Conservation (phyloP, 2,329 filamentous ascomycete species). For the Botrytis squamosa region DNA sequence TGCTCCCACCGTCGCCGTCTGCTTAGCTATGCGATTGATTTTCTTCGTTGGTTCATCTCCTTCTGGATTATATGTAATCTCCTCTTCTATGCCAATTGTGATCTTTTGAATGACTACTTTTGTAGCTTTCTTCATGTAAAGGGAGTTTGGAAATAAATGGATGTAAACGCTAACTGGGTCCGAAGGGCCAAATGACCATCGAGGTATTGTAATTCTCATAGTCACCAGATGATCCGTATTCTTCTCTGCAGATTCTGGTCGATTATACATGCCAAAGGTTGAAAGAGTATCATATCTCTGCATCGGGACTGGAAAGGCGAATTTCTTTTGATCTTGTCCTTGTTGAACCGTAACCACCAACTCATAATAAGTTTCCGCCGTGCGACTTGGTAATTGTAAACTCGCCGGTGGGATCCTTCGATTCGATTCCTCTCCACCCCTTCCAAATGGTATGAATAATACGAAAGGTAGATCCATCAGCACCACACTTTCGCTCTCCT, state of each 20-base stretch:
- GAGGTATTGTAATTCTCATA: conserved; percentile 84
- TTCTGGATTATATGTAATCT: conserved; percentile 98
- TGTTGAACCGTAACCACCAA: conserved; percentile 95
- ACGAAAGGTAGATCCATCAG: conserved; percentile 98
- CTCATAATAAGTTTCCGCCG: conserved; percentile 97
- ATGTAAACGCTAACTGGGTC: conserved; percentile 97
- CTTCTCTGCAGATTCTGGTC: conserved; percentile 81
- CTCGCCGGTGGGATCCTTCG: conserved; percentile 89
- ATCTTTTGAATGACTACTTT: conserved; percentile 93
- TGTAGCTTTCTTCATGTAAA: conserved; percentile 87
- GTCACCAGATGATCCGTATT: conserved; percentile 90
- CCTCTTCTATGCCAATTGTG: conserved; percentile 90
- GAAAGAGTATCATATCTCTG: conserved; percentile 94
- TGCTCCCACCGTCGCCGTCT: conserved; percentile 75
- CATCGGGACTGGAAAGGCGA: conserved; percentile 85
- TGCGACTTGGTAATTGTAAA: conserved; percentile 83
- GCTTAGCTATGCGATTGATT: conserved; percentile 80
- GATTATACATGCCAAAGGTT: conserved; percentile 99
- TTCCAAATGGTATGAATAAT: conserved; percentile 92
- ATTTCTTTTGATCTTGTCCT: conserved; percentile 85
- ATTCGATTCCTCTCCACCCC: conserved; percentile 86
- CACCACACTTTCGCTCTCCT: conserved; percentile 83
- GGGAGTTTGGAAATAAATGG: conserved; percentile 85
- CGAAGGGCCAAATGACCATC: conserved; percentile 94
- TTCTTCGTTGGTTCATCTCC: conserved; percentile 93